phyloP scores from a whole-genome alignment of 148 eudicot genomes.

The Cornus florida region DNA sequence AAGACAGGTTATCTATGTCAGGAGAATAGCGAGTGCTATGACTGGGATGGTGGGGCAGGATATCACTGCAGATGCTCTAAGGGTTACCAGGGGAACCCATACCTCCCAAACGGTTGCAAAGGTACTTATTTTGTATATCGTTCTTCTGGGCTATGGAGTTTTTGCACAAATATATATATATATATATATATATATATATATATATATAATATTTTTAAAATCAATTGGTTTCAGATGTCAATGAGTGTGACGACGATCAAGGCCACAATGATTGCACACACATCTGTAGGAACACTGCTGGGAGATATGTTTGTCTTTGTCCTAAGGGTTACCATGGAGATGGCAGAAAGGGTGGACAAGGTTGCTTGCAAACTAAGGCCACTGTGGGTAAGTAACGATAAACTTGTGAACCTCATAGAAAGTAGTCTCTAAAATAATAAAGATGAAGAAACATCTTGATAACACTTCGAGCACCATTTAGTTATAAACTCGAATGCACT shows the following conservation, averaged over 20 bases:
- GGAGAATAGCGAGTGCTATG: neutral
- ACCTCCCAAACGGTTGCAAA: neutral
- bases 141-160: neutral
- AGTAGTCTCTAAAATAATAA: too few relatives aligned
- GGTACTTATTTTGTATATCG: too few relatives aligned
- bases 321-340: neutral
- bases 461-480: neutral
- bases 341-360: neutral
- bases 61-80: neutral
- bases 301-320: constrained; percentile 1
- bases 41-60: neutral
- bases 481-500: too few relatives aligned
- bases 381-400: neutral
- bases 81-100: neutral
- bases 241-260: neutral
- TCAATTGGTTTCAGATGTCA: neutral
- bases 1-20: neutral
- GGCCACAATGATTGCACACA: neutral
- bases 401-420: too few relatives aligned
- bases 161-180: too few relatives aligned
- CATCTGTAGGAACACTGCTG: neutral
- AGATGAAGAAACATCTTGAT: too few relatives aligned
- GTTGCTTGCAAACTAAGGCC: neutral
- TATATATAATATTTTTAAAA: too few relatives aligned
- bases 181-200: too few relatives aligned